Evolutionary conservation across 306 rosid species (phyloP).

Genomic region (Delonix regia): DNA sequence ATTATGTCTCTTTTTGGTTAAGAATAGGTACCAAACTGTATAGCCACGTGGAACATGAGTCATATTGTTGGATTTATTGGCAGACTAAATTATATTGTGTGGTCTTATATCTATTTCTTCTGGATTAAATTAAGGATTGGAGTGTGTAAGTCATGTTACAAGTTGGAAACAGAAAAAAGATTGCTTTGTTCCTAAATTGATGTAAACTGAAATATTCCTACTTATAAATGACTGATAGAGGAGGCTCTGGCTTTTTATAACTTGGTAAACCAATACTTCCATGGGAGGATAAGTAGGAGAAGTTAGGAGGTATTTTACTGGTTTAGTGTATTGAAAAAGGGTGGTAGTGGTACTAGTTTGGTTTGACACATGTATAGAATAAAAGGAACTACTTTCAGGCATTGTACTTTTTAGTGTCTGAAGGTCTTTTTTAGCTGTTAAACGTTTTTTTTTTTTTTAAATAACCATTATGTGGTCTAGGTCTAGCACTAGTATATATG

Average conservation of each 20-base stretch:
- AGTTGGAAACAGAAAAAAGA: too few species aligned
- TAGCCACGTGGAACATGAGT: not conserved
- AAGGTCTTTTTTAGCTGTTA: too few species aligned
- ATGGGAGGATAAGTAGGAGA: too few species aligned
- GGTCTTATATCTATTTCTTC: not conserved
- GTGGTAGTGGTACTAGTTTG: too few species aligned
- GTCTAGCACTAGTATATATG: too few species aligned
- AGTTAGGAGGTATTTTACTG: too few species aligned
- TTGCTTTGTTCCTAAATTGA: not conserved
- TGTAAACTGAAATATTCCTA: not conserved
- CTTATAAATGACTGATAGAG: not conserved
- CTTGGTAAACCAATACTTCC: too few species aligned
- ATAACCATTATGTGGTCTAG: too few species aligned
- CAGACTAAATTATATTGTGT: not conserved
- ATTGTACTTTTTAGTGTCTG: too few species aligned
- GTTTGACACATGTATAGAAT: not conserved
- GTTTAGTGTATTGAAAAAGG: too few species aligned
- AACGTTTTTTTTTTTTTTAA: too few species aligned
- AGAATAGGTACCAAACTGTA: not conserved
- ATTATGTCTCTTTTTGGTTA: constrained; percentile 11
- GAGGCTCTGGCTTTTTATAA: not conserved
- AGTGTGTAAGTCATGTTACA: not conserved
- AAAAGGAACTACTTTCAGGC: too few species aligned
- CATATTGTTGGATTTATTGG: not conserved
- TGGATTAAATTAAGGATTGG: not conserved